Conservation (phyloP, 2,329 filamentous ascomycete genomes). For the Cladosporium cucumerinum region DNA sequence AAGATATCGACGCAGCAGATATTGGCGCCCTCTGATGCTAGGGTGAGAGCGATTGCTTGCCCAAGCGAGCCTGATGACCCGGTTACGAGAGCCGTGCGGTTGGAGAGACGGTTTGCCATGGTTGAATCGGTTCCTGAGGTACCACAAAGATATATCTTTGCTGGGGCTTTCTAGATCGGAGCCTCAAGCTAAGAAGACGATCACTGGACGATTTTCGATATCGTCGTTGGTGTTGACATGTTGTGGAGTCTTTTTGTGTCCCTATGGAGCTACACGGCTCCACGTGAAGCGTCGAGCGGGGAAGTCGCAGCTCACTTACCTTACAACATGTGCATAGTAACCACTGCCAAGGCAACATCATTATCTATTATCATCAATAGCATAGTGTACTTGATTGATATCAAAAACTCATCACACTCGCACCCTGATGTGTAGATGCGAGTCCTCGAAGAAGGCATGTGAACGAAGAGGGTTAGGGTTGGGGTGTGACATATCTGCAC, state of each 20-base stretch:
- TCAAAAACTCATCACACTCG: not conserved
- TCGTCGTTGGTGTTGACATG: not conserved
- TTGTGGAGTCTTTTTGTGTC: not conserved
- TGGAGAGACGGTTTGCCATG: not conserved
- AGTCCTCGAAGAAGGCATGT: not conserved
- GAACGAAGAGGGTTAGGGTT: not conserved
- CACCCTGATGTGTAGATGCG: not conserved
- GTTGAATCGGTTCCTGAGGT: not conserved
- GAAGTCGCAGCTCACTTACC: not conserved
- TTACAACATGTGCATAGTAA: not conserved
- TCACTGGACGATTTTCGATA: not conserved
- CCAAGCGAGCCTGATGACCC: conserved; percentile 33
- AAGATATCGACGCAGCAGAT: conserved; percentile 34
- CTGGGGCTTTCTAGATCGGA: not conserved
- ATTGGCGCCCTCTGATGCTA: conserved; percentile 31
- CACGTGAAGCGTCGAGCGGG: not conserved
- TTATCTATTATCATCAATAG: not conserved
- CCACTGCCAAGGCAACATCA: not conserved
- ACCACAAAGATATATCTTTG: not conserved
- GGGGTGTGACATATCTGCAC: not conserved
- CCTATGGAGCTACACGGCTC: not conserved
- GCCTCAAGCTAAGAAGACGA: not conserved
- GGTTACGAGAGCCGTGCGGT: conserved; percentile 24
- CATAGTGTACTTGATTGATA: not conserved
- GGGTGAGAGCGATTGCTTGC: conserved; percentile 30